Conservation (phyloP, 305 asterid species). For the Caryopteris hybrid region DNA sequence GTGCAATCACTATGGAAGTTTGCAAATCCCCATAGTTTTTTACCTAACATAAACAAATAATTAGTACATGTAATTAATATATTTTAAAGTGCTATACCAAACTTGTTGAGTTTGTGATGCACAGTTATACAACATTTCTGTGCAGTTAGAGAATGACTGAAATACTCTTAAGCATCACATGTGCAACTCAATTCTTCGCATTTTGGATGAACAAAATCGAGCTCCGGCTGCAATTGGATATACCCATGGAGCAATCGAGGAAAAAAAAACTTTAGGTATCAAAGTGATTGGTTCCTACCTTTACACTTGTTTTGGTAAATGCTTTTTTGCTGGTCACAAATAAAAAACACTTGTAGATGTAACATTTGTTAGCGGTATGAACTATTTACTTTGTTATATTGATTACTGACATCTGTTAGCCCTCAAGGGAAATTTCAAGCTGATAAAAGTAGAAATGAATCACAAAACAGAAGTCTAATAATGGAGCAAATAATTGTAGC, state of each 20-base stretch:
- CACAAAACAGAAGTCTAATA: not conserved
- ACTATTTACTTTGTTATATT: not conserved
- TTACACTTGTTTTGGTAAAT: too few species aligned
- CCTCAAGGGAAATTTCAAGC: not conserved
- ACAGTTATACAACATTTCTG: not conserved
- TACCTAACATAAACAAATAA: conserved; percentile 30
- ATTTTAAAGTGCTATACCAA: not conserved
- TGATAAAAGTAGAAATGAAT: not conserved
- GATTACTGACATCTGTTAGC: not conserved
- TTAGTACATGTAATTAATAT: conserved; percentile 7
- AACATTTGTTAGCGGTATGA: not conserved
- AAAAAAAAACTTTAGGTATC: too few species aligned
- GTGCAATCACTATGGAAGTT: conserved; percentile 59
- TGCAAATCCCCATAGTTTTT: conserved; percentile 50
- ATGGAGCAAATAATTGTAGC: not conserved
- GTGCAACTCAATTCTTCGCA: too few species aligned
- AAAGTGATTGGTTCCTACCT: too few species aligned
- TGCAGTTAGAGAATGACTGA: too few species aligned
- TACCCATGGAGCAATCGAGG: too few species aligned
- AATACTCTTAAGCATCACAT: too few species aligned
- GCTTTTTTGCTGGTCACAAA: not conserved
- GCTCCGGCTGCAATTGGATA: too few species aligned
- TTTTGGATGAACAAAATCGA: too few species aligned
- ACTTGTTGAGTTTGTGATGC: not conserved
- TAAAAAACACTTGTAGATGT: not conserved